Conservation (phyloP, 2,329 filamentous ascomycete genomes). For the Beauveria australis region DNA sequence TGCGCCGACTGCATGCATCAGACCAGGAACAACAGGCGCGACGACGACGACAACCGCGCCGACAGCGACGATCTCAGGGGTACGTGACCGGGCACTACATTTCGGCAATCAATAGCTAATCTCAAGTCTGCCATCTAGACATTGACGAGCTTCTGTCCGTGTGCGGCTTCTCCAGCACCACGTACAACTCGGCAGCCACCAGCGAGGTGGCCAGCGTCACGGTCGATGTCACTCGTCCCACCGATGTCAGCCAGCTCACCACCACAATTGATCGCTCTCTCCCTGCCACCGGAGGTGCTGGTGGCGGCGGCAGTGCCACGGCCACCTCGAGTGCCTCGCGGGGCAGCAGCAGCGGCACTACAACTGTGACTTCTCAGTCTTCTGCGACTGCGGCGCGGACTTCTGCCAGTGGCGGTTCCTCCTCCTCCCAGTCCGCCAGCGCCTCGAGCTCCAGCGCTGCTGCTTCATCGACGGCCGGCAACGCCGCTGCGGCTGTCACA, state of each 20-base stretch:
- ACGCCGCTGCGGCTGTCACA: background rate
- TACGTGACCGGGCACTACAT: background rate
- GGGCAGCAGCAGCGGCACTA: background rate
- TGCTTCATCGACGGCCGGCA: background rate
- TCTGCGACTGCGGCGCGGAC: background rate
- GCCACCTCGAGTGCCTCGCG: background rate
- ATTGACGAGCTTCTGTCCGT: slow-evolving; percentile 2
- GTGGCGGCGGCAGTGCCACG: background rate
- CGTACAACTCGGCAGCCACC: slow-evolving; percentile 2
- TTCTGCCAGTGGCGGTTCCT: background rate
- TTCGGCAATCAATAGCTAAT: background rate
- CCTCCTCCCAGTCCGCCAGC: background rate
- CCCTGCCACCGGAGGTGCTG: background rate
- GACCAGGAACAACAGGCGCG: background rate
- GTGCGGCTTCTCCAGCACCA: slow-evolving; percentile 7
- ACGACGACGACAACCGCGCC: background rate
- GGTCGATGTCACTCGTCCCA: slow-evolving; percentile 25
- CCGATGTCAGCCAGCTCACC: slow-evolving; percentile 25
- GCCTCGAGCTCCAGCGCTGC: background rate
- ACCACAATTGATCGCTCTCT: slow-evolving; percentile 22
- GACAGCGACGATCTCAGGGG: background rate
- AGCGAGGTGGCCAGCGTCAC: slow-evolving; percentile 24
- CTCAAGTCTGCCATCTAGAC: background rate
- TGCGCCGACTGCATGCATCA: slow-evolving; percentile 5
- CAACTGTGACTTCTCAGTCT: background rate